Conservation (phyloP, 441 rosid genomes). For the Bruguiera hainesii region DNA sequence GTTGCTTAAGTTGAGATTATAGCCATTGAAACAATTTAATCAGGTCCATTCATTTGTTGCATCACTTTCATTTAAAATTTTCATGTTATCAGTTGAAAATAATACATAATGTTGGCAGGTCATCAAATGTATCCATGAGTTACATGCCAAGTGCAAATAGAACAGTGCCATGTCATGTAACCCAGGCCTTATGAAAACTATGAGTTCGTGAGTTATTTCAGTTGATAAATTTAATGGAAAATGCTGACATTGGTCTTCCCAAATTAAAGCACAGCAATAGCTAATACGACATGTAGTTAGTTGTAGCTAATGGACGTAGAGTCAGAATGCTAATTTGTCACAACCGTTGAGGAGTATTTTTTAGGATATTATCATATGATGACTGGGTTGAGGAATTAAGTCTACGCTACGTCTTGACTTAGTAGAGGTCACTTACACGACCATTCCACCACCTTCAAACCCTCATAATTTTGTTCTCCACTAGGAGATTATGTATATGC, state of each 20-base stretch:
- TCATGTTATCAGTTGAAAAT: background rate
- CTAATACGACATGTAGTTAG: too few relatives aligned
- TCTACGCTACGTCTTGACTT: constrained; percentile 29
- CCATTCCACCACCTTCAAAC: constrained; percentile 35
- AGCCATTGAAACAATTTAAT: background rate
- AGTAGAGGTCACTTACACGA: constrained; percentile 35
- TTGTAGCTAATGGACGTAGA: too few relatives aligned
- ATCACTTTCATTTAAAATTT: too few relatives aligned
- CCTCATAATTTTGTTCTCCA: constrained; percentile 60
- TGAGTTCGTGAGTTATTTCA: too few relatives aligned
- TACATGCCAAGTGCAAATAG: too few relatives aligned
- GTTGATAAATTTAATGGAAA: too few relatives aligned
- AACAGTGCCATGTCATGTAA: too few relatives aligned
- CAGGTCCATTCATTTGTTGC: background rate
- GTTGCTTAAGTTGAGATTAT: background rate
- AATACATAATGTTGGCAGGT: background rate
- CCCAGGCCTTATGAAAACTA: too few relatives aligned
- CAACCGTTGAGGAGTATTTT: background rate
- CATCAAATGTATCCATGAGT: too few relatives aligned
- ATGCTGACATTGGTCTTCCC: too few relatives aligned
- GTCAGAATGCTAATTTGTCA: background rate
- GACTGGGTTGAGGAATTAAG: constrained; percentile 9
- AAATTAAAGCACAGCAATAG: too few relatives aligned
- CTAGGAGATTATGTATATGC: constrained; percentile 22
- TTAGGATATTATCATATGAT: background rate